Evolutionary conservation across 805 yeast genomes (phyloP), one percentile per base, ranked within the genome.

Genomic region (Yamadazyma sp.): DNA sequence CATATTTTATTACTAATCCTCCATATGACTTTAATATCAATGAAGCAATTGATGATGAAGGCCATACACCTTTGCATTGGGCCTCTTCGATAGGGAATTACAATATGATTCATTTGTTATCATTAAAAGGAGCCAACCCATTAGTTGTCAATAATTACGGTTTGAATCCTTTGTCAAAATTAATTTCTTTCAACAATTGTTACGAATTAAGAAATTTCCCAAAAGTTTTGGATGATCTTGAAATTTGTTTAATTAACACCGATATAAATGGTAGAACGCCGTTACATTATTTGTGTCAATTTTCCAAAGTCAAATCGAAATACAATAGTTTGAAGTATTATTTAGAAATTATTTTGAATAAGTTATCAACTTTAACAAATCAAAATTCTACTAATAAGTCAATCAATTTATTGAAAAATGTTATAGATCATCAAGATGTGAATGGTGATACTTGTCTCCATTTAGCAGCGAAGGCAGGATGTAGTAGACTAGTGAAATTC

Each of bases 41-140:
- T 53, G 86, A 83, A 35, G 80, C 87, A 4, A 86, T 93, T 17
- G 98, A 93, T 55, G 89, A 86, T 39, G 97, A 93, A 53, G 94
- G 96, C 1, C 94, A 93, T 53, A 85, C 96, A 0, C 83, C 95
- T 2, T 79, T 93, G 47, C 98, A 93, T 60, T 93, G 98, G 97
- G 95, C 98, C 0, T 87, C 97, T 41, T 84, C 98, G 1, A 87
- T 93, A 76, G 98, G 98, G 3, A 86, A 82, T 54, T 60, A 82
- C 22, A 75, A 73, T 30, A 79, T 89, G 60, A 80, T 86, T 37
- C 93, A 83, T 46, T 74, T 88, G 10, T 69, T 93, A 27, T 61
- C 86, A 20, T 69, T 78, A 19, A 77, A 82, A 25, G 95, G 96
- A 4, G 93, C 95, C 2, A 75, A 80, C 59, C 65, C 72, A 12